Evolutionary conservation across 805 yeast species (phyloP), one percentile per base, ranked within the genome.

Genomic region (Metschnikowia chrysomelidarum): DNA sequence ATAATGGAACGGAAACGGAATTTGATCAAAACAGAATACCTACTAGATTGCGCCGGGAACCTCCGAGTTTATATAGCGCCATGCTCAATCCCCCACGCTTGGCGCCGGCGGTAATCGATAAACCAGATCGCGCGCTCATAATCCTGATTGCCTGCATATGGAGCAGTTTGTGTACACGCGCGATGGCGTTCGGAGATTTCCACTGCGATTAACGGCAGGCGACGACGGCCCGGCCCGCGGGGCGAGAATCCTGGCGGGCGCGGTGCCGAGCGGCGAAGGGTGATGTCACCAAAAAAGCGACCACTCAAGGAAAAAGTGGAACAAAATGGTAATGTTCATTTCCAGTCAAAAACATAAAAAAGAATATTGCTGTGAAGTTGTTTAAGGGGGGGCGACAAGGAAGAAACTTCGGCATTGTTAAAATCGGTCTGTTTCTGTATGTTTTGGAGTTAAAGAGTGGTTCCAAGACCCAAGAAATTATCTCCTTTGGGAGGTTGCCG

Each of bases 141-240:
- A 11, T 28, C 21, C 38, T 28, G 38, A 34, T 34, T 13, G 16
- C 38, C 38, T 34, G 38, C 38, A 34, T 20, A 19, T 10, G n/a
- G 24, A 10, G 9, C 19, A 27, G 18, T 3, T 19, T n/a, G 8
- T 21, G 19, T 11, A 29, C 20, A 14, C 20, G 29, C 24, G 32
- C 14, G 16, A 24, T 27, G 38, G 24, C 27, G 22, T 26, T 34
- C 38, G 38, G 38, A 12, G 32, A 34, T 28, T 24, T 34, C 38
- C 38, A 16, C n/a, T 20, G 32, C 38, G 34, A 15, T 30, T 30
- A 26, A 29, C 19, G 34, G 39, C 34, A 35, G 34, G 39, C 34
- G 25, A 30, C 31, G 27, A 30, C 39, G 39, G 39, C 31, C 39
- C 39, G 39, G 34, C 34, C 22, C 28, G 33, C 34, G 38, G 29